Evolutionary conservation across 371 early-diverging fungal species (phyloP), one percentile per base, ranked within the genome.

Genomic region (Rhizopus arrhizus): DNA sequence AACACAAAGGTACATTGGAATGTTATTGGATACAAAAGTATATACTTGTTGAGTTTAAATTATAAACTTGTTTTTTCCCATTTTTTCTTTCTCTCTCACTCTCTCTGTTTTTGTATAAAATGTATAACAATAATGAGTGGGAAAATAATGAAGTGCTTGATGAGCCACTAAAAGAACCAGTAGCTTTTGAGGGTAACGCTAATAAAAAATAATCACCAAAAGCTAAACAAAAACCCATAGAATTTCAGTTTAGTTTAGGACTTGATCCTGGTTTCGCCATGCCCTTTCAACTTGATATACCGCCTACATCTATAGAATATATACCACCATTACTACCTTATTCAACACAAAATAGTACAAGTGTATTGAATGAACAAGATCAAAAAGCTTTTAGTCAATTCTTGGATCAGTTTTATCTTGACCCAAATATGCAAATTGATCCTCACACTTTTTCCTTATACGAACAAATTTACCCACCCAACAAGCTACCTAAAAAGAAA

Each of bases 171-270:
- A 70, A 66, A 62, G 80, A 80, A 55, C 80, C 80, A 36, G 80
- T 76, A 16, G 71, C 80, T 32, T 80, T 77, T 57, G 80, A 80
- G 66, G 77, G 80, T 77, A 71, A 64, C 38, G 40, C 10, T 43
- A 33, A 10, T 34, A 34, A 33, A 13, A 52, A 9, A 51, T 43
- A 47, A 43, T 35, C 46, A 32, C 6, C 29, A 7, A n/a, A n/a
- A 29, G 38, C 16, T 36, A n/a, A 54, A 47, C 31, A 40, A 38
- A n/a, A 34, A 7, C 36, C 28, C n/a, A 32, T 36, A 40, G 81
- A 81, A 32, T 81, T 81, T 46, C 70, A 76, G 55, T 76, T 76
- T 55, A 78, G 73, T 42, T 65, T 81, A 65, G 81, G 75, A 43
- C 67, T 81, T 34, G 80, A 75, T 43, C 80, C 80, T 46, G 66